Conservation (phyloP, 192 early-diverging fungal species). For the Podila verticillata region DNA sequence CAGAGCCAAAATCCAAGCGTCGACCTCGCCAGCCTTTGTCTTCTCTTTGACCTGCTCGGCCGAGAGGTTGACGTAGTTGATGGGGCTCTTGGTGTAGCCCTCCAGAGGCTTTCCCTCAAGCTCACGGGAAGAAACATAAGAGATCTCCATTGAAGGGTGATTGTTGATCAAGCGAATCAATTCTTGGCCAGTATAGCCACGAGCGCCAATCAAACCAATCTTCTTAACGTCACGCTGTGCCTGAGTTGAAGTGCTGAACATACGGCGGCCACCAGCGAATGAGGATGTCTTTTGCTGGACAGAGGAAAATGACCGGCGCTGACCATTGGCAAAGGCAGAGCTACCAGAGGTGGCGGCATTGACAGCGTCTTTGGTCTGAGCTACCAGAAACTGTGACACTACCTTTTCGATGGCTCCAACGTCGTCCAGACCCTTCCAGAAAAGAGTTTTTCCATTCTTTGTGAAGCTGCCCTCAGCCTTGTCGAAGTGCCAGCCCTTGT, state of each 20-base stretch:
- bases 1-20: slow-evolving; percentile 96
- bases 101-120: slow-evolving; percentile 87
- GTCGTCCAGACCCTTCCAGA: slow-evolving; percentile 94
- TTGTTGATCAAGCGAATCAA: slow-evolving; percentile 89
- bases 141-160: slow-evolving; percentile 88
- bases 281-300: slow-evolving; percentile 36
- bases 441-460: slow-evolving; percentile 80
- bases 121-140: slow-evolving; percentile 94
- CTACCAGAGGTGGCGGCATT: slow-evolving; percentile 27
- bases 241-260: slow-evolving; percentile 62
- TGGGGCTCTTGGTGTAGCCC: slow-evolving; percentile 73
- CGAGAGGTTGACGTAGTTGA: slow-evolving; percentile 86
- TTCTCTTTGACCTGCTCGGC: slow-evolving; percentile 73
- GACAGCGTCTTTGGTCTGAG: slow-evolving; percentile 35
- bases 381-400: slow-evolving; percentile 64
- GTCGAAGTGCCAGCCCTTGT: slow-evolving; percentile 97
- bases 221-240: slow-evolving; percentile 51
- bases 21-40: slow-evolving; percentile 73
- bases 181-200: slow-evolving; percentile 97
- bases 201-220: slow-evolving; percentile 96
- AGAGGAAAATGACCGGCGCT: slow-evolving; percentile 70
- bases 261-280: slow-evolving; percentile 58
- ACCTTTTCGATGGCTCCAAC: slow-evolving; percentile 78
- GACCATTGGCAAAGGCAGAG: slow-evolving; percentile 33
- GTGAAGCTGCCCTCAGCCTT: slow-evolving; percentile 89